Base-by-base conservation (phyloP, 768 basidiomycete species). In the Coprinopsis strossmayeri region DNA sequence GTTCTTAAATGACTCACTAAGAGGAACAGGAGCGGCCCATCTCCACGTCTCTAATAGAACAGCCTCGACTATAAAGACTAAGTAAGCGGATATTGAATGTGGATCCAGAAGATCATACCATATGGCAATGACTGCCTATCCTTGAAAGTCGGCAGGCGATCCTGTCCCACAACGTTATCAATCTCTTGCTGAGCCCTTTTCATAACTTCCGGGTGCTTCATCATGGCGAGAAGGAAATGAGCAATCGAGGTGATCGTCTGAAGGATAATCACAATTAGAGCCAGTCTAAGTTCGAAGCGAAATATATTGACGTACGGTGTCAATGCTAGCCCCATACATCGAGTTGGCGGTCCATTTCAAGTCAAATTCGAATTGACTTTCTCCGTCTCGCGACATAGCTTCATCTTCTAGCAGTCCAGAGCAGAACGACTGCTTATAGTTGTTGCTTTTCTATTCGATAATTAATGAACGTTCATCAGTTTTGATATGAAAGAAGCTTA, bases 261-360 rank as follows among this genome's bases (percentile, higher is more conserved):
- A n/a, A 21, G 9, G 20, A 18, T 18, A 38, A 39, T 13, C 28
- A 41, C 30, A 15, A 24, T 50, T 45, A 53, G 50, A 10, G 25
- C 12, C 38, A 32, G 27, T 23, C 2, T 18, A 24, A 26, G 38
- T 18, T 20, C 23, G 45, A 25, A 24, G 40, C 40, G 37, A 12
- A 17, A 2, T 12, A 35, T 35, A 39, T 45, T 23, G 30, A 56
- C 62, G n/a, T 39, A 82, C 84, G 0, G 82, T 85, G 55, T 87
- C 84, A 30, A 76, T 69, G 55, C 82, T 82, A 13, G 76, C 79
- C 4, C 73, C 67, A 59, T 84, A 88, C 82, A 89, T 87, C 25
- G 85, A 87, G 61, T 88, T 87, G n/a, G 87, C 87, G 1, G 83
- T 79, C 84, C 85, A 86, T 50, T 84, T 82, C 39, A 88, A 68